Evolutionary conservation across 306 rosid species (phyloP).

Genomic region (Acmispon strigosus): DNA sequence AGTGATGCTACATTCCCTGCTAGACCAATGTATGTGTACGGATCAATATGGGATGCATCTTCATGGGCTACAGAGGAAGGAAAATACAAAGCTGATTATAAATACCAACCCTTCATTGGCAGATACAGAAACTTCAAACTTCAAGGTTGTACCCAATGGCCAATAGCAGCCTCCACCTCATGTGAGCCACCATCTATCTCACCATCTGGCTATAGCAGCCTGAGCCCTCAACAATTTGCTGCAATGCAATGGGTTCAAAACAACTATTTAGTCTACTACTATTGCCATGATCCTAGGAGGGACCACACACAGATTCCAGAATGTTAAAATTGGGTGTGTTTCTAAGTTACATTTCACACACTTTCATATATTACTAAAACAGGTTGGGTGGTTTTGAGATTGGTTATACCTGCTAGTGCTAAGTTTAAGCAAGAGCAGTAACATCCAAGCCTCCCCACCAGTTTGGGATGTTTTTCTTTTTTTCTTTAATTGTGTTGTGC

Average conservation of each 20-base stretch:
- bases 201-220: conserved; percentile 23
- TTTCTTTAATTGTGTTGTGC: conserved; percentile 9
- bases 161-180: conserved; percentile 15
- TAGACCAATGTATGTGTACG: conserved; percentile 79
- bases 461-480: conserved; percentile 1
- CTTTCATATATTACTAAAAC: background rate
- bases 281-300: conserved; percentile 67
- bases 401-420: conserved; percentile 31
- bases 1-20: conserved; percentile 70
- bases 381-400: conserved; percentile 38
- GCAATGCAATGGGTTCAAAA: conserved; percentile 77
- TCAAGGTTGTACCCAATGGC: conserved; percentile 46
- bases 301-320: conserved; percentile 76
- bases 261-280: conserved; percentile 63
- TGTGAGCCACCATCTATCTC: conserved; percentile 48
- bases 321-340: conserved; percentile 39
- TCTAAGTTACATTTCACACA: background rate
- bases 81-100: conserved; percentile 80
- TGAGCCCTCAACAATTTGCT: conserved; percentile 42
- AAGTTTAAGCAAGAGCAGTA: conserved; percentile 35
- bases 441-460: conserved; percentile 38
- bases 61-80: conserved; percentile 90
- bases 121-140: conserved; percentile 61
- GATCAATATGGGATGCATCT: conserved; percentile 97
- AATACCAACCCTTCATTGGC: conserved; percentile 74